Base-by-base conservation (phyloP, 805 yeast genomes). In the Nematodospora valgi region DNA sequence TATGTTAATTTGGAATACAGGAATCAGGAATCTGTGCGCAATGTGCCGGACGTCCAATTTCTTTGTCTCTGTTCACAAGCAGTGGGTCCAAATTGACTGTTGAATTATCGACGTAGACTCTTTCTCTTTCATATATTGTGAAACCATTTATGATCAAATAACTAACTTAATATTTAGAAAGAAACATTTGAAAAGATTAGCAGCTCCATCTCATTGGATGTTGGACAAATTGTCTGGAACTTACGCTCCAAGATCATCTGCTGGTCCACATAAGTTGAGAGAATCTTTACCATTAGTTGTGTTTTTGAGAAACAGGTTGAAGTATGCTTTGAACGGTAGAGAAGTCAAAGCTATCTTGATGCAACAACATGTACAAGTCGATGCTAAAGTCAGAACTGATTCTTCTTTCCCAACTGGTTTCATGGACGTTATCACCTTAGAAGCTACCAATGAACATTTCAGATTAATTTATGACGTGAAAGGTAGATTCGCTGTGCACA, bases 151-250 rank as follows among this genome's bases (percentile, higher is more conserved):
- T 4, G 23, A 34, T 5, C 6, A 4, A 6, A n/a, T 6, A 21
- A 60, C 66, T 59, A 58, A 60, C 26, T 23, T 17, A 23, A n/a
- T 33, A 3, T 13, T 20, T 67, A 85, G 89, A 84, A 87, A 88
- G 89, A 89, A 91, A 82, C 97, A 91, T 74, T 83, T 89, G 73
- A 89, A 91, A 83, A 88, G 98, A 84, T 84, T 91, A 76, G 96
- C 98, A 72, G 98, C 98, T 72, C 99, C 99, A 81, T 84, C 89
- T 80, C 98, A 93, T 84, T 93, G 98, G 98, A 86, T 93, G 94
- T 86, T 93, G 80, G 98, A 94, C 94, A 93, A 93, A 79, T 80
- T 93, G 78, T 86, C 97, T 68, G 99, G 99, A 71, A 79, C 86
- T 66, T 93, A 93, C 72, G 98, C 98, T 52, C 98, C 98, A 78